These are phyloP conservation scores for Fusarium sp. DNA, from an alignment of 2,329 filamentous ascomycete species.

Conservation along the genomic window DNA sequence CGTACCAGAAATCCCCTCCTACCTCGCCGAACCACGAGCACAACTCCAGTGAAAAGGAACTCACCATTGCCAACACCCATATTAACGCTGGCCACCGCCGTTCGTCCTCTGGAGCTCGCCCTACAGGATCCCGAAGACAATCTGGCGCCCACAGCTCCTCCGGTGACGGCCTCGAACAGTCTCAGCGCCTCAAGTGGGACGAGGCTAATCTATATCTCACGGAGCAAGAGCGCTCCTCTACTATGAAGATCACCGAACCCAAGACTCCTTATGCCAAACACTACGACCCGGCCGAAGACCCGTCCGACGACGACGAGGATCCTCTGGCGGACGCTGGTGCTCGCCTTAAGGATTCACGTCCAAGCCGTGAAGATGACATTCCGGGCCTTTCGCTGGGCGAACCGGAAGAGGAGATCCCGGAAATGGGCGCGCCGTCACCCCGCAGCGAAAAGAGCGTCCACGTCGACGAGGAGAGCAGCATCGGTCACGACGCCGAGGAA, in stretches of 20 bases:
- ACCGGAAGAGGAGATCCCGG: constrained; percentile 79
- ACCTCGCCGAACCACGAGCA: constrained; percentile 59
- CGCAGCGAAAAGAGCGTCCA: constrained; percentile 78
- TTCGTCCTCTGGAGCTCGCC: constrained; percentile 76
- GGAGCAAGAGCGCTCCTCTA: constrained; percentile 92
- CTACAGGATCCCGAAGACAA: constrained; percentile 75
- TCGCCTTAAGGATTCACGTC: constrained; percentile 53
- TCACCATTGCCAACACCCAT: constrained; percentile 93
- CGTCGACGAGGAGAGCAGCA: constrained; percentile 73
- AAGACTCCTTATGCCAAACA: constrained; percentile 96
- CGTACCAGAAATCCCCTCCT: constrained; percentile 72
- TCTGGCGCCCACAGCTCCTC: constrained; percentile 63
- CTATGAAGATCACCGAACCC: constrained; percentile 99
- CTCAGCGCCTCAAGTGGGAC: constrained; percentile 93
- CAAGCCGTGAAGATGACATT: constrained; percentile 76
- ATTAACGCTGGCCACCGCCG: constrained; percentile 92
- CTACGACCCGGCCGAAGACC: constrained; percentile 90
- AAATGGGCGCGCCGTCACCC: constrained; percentile 54
- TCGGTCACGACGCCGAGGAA: constrained; percentile 69
- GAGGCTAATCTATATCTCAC: constrained; percentile 97
- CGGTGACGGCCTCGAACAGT: constrained; percentile 61
- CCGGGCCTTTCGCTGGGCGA: constrained; percentile 92
- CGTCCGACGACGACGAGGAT: constrained; percentile 77
- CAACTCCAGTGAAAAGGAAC: constrained; percentile 78
- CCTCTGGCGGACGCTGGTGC: constrained; percentile 47